Evolutionary conservation across 345 rosid genomes (phyloP), one percentile per base, ranked within the genome.

Genomic region (Erucastrum elatum): DNA sequence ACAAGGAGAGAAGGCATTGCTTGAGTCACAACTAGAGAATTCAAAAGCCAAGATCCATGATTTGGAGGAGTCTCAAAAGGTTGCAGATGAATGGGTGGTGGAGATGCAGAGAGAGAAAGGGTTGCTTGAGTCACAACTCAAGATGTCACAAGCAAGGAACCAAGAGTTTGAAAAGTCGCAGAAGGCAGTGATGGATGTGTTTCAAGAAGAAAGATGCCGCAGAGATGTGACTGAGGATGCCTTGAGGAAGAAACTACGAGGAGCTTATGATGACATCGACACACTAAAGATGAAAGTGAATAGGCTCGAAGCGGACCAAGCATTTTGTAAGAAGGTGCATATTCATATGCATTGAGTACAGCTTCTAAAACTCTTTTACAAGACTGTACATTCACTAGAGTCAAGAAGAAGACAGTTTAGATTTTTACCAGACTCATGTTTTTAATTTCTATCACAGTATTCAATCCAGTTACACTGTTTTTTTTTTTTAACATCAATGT

Each of bases 191-290:
- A 16, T 69, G 10, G 59, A 71, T 11, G 39, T 81, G 12, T 16
- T 85, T 11, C 80, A 55, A 33, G 83, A 80, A 12, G 89, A 89
- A 74, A 80, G 80, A 81, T 34, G 2, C 11, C 62, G 62, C 21
- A 71, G 71, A 68, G 80, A 81, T 9, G 55, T 49, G n/a, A 27
- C 25, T 26, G 89, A 84, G 81, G 77, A 86, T 21, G 63, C 33
- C 21, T 82, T 85, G 70, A 82, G 72, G 68, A 70, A 71, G 70
- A 64, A 66, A 76, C 39, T 88, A 33, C 25, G 34, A 84, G 82
- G 15, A 59, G 62, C 77, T 67, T 31, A 17, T 15, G 21, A 66
- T 31, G 39, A 5, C 6, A 41, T 72, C 0, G 74, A 73, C 74
- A 66, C 53, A 35, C 61, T 77, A 31, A 58, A 4, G 27, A 72